Conservation (phyloP, 306 rosid species). For the Acacia confusa region DNA sequence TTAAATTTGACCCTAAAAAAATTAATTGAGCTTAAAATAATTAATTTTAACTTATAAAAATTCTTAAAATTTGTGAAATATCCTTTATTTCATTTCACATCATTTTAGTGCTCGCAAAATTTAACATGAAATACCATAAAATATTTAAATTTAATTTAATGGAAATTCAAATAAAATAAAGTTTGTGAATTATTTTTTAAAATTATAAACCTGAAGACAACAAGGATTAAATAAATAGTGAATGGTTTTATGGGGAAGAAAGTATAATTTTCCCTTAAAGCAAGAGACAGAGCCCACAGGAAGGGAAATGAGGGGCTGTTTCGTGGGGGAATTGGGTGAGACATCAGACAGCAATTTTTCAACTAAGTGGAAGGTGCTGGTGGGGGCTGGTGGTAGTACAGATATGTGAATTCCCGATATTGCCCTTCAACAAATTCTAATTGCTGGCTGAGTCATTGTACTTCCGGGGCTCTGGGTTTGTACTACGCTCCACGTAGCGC, state of each 20-base stretch:
- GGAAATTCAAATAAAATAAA: too few relatives aligned
- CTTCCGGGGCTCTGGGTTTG: not conserved
- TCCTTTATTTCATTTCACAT: too few relatives aligned
- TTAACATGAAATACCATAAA: too few relatives aligned
- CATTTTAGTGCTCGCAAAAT: too few relatives aligned
- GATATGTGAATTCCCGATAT: not conserved
- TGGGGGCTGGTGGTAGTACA: not conserved
- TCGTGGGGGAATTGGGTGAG: not conserved
- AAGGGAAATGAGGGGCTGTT: not conserved
- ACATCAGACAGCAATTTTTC: conserved; percentile 1
- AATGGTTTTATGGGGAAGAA: not conserved
- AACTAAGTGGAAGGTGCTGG: conserved; percentile 4
- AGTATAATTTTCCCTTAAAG: not conserved
- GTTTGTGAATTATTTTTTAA: too few relatives aligned
- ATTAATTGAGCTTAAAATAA: too few relatives aligned
- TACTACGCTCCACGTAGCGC: not conserved
- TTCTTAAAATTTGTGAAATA: too few relatives aligned
- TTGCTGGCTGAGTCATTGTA: not conserved
- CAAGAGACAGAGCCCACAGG: not conserved
- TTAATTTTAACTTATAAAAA: too few relatives aligned
- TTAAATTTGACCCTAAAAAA: too few relatives aligned
- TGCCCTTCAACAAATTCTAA: not conserved
- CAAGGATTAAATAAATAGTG: not conserved
- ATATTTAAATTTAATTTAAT: too few relatives aligned
- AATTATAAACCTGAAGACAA: not conserved